Percentiles rank a stretch among this genome's conserved stretches.
These are phyloP conservation scores for Coemansia sp. DNA, from an alignment of 192 early-diverging fungal genomes.

Conservation along the genomic window DNA sequence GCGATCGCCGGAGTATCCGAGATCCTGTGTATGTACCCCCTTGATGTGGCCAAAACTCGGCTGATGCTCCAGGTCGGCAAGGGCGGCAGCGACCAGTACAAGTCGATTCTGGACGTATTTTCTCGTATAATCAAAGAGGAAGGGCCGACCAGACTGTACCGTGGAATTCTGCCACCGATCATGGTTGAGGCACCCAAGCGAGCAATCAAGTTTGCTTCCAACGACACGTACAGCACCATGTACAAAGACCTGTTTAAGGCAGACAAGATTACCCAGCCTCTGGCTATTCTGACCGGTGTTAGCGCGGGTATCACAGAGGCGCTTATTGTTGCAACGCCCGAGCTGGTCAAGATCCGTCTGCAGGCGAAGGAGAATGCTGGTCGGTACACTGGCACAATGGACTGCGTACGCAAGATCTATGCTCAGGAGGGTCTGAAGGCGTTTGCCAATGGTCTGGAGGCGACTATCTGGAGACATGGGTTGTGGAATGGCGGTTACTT, in stretches of 20 bases:
- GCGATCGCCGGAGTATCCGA: constrained; percentile 87
- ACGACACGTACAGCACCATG: constrained; percentile 78
- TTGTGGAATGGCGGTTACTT: constrained; percentile 98
- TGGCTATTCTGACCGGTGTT: constrained; percentile 85
- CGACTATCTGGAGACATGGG: constrained; percentile 92
- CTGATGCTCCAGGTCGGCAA: constrained; percentile 80
- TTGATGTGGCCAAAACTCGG: constrained; percentile 95
- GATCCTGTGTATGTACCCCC: constrained; percentile 91
- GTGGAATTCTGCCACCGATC: constrained; percentile 95
- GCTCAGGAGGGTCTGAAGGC: constrained; percentile 77
- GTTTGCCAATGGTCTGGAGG: constrained; percentile 89
- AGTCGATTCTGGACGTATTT: constrained; percentile 67
- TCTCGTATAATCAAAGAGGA: constrained; percentile 68
- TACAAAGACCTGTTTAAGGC: constrained; percentile 70
- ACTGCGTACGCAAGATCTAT: constrained; percentile 80
- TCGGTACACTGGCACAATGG: constrained; percentile 78
- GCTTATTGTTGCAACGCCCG: constrained; percentile 83
- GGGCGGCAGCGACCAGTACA: constrained; percentile 58
- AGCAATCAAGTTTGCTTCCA: constrained; percentile 95
- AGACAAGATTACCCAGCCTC: constrained; percentile 70
- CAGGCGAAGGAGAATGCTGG: constrained; percentile 88
- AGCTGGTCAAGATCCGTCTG: constrained; percentile 94
- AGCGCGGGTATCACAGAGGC: constrained; percentile 92
- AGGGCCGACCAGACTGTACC: constrained; percentile 70
- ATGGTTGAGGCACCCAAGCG: constrained; percentile 97